A percentile compares a stretch with the other conserved stretches of the same genome.
These are phyloP conservation scores for Fonsecaea erecta DNA, from an alignment of 2,329 filamentous ascomycete genomes.

Conservation along the genomic window DNA sequence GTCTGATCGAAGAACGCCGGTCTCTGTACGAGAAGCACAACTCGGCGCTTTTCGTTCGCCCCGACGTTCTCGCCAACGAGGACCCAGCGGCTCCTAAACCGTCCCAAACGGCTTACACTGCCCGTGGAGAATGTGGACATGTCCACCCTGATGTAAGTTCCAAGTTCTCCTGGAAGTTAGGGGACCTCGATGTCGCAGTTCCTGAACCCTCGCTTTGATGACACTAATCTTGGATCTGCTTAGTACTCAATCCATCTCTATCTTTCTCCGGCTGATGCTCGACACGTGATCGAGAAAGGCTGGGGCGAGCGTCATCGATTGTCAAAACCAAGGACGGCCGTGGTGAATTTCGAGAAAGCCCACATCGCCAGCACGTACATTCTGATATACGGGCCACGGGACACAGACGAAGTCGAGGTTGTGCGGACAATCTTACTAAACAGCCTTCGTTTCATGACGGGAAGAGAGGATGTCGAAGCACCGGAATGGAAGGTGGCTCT, in stretches of 20 bases:
- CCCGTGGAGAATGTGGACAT: slow-evolving; percentile 77
- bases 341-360: slow-evolving; percentile 56
- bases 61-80: slow-evolving; percentile 48
- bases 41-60: slow-evolving; percentile 14
- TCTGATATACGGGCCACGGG: slow-evolving; percentile 80
- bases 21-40: slow-evolving; percentile 22
- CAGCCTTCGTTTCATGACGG: slow-evolving; percentile 18
- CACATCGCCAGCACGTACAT: slow-evolving; percentile 43
- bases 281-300: slow-evolving; percentile 71
- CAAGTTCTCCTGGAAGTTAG: neutral
- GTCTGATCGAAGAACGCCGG: slow-evolving; percentile 8
- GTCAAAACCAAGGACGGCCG: slow-evolving; percentile 61
- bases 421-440: slow-evolving; percentile 46
- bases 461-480: slow-evolving; percentile 1
- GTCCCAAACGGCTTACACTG: slow-evolving; percentile 58
- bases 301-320: slow-evolving; percentile 73
- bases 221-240: neutral
- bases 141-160: slow-evolving; percentile 68
- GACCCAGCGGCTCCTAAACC: slow-evolving; percentile 52
- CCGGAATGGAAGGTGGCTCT: slow-evolving; percentile 12
- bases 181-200: neutral
- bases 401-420: slow-evolving; percentile 68
- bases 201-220: neutral
- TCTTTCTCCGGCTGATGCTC: slow-evolving; percentile 77
- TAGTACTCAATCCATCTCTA: slow-evolving; percentile 74